Evolutionary conservation across 176 grass and related monocot genomes (phyloP).

Genomic region (Urochloa ruziziensis): DNA sequence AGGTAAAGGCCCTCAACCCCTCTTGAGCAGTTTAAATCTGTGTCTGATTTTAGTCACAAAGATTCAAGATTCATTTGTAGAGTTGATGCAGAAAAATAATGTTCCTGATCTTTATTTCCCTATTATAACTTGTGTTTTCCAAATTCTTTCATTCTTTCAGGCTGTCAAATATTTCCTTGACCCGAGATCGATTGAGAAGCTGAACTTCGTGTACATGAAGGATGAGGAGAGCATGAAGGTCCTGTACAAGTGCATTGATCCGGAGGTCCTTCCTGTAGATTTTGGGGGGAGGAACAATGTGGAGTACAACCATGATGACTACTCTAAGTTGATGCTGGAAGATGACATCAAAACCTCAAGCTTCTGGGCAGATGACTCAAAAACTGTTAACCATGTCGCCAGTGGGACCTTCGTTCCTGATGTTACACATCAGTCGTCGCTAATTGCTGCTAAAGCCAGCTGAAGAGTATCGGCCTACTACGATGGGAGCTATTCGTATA

Average conservation of each 20-base stretch:
- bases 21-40: background rate
- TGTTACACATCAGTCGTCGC: background rate
- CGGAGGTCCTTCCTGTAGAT: conserved; percentile 57
- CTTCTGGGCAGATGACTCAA: conserved; percentile 51
- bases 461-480: conserved; percentile 15
- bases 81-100: background rate
- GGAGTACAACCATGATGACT: conserved; percentile 70
- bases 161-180: conserved; percentile 61
- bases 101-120: background rate
- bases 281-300: conserved; percentile 66
- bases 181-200: conserved; percentile 55
- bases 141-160: conserved; percentile 38
- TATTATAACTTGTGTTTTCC: no score
- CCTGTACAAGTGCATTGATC: conserved; percentile 55
- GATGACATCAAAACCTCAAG: conserved; percentile 59
- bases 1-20: conserved; percentile 37
- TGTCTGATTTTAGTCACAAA: background rate
- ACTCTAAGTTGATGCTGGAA: conserved; percentile 63
- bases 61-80: background rate
- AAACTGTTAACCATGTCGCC: background rate
- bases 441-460: conserved; percentile 42
- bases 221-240: conserved; percentile 65
- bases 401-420: conserved; percentile 20
- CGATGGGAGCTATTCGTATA: background rate
- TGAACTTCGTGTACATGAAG: conserved; percentile 68